These are phyloP conservation scores for Bjerkandera adusta DNA, from an alignment of 1,284 basidiomycete species.

Conservation along the genomic window DNA sequence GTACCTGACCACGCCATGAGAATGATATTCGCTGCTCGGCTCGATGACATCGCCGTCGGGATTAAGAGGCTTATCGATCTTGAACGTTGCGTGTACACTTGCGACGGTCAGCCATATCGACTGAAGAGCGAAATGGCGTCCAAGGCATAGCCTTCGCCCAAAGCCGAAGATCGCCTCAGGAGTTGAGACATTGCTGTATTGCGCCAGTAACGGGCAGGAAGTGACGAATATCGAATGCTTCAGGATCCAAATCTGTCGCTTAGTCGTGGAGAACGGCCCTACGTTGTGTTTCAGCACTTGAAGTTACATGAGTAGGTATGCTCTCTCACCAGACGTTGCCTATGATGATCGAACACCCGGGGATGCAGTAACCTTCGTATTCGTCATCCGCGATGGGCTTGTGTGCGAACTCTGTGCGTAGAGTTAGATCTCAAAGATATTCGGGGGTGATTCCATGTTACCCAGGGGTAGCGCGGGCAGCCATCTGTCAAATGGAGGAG, in stretches of 20 bases:
- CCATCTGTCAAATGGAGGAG: no score
- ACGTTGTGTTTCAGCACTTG: no score
- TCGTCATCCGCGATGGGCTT: constrained; percentile 15
- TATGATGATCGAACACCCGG: constrained; percentile 17
- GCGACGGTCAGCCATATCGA: no score
- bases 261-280: constrained; percentile 3
- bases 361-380: constrained; percentile 27
- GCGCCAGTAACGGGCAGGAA: neutral
- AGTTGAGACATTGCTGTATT: neutral
- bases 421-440: neutral
- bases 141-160: constrained; percentile 7
- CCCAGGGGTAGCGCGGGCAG: no score
- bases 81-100: no score
- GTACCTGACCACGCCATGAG: no score
- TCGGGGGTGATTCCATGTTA: no score
- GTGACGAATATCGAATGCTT: constrained; percentile 1
- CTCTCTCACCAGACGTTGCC: constrained; percentile 7
- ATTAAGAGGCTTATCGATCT: no score
- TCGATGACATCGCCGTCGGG: no score
- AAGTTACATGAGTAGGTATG: neutral
- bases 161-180: constrained; percentile 1
- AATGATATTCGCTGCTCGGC: no score
- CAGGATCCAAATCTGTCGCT: neutral
- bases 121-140: constrained; percentile 4
- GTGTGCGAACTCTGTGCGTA: constrained; percentile 10